Evolutionary conservation across 2,329 filamentous ascomycete genomes (phyloP), one percentile per base, ranked within the genome.

Genomic region (Aureobasidium sp.): DNA sequence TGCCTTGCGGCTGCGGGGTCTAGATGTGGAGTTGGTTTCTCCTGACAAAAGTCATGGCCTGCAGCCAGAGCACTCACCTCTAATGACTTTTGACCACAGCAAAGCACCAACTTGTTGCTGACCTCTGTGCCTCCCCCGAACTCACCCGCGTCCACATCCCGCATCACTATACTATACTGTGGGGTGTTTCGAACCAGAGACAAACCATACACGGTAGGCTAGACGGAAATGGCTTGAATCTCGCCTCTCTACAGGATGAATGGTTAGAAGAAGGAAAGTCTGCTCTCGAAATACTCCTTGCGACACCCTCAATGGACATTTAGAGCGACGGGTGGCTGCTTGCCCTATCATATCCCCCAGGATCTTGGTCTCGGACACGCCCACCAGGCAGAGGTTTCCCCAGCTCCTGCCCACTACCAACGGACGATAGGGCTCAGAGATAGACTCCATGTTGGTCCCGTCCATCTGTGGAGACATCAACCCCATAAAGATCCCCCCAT

Each of bases 121-220:
- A 53, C 50, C 50, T 39, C 27, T n/a, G 12, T 41, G 12, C 34
- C 26, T 24, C 36, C 29, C 29, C 29, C 50, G 50, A 26, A 53
- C 50, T 53, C 50, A 24, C 36, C 50, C 50, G 50, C 17, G 50
- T 26, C 50, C 50, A 53, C 50, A 27, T 53, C 36, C 50, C 50
- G 50, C 26, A 41, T 1, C 36, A 41, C 20, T 20, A 27, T 13
- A 26, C 32, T 12, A 17, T 3, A 26, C 2, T 53, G 29, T 41
- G 36, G 20, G 36, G 36, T 27, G 36, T 53, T 24, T 41, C 36
- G 24, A 53, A 41, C 36, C 20, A 41, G 12, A 10, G 26, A 17
- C 50, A 15, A 29, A 8, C 24, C 5, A 41, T 29, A 17, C 24
- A 29, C 36, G 50, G 50, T 53, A 53, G 41, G 50, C 50, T 53